These are phyloP conservation scores for Paecilomyces variotii DNA, from an alignment of 2,329 filamentous ascomycete genomes.

Conservation along the genomic window DNA sequence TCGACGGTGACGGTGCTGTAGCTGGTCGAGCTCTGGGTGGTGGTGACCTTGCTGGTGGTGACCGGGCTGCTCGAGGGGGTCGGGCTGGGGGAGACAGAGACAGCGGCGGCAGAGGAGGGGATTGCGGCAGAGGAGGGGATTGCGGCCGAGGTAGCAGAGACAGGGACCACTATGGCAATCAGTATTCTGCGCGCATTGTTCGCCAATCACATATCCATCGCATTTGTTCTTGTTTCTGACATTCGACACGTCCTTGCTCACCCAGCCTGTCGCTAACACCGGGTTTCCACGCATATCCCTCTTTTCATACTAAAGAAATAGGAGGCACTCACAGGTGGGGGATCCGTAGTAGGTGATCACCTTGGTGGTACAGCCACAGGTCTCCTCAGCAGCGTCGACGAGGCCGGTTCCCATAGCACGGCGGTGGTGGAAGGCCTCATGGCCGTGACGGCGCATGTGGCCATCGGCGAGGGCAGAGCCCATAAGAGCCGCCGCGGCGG, in stretches of 20 bases:
- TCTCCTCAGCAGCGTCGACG: slow-evolving; percentile 27
- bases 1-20: slow-evolving; percentile 29
- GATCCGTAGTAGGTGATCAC: slow-evolving; percentile 63
- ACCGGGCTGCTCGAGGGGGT: slow-evolving; percentile 16
- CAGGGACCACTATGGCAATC: slow-evolving; percentile 29
- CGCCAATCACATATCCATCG: neutral
- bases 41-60: slow-evolving; percentile 16
- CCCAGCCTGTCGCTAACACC: neutral
- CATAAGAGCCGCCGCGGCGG: slow-evolving; percentile 48
- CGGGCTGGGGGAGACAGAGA: slow-evolving; percentile 11
- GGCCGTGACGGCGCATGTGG: slow-evolving; percentile 48
- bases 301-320: neutral
- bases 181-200: slow-evolving; percentile 9
- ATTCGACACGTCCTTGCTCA: neutral
- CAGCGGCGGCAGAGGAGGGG: slow-evolving; percentile 14
- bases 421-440: slow-evolving; percentile 53
- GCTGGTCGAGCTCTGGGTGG: slow-evolving; percentile 32
- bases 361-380: slow-evolving; percentile 66
- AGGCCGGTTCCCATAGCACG: slow-evolving; percentile 19
- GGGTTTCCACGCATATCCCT: neutral
- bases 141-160: slow-evolving; percentile 22
- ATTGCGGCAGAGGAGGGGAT: neutral
- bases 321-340: slow-evolving; percentile 49
- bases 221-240: neutral
- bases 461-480: slow-evolving; percentile 48